A percentile compares a stretch with the other conserved stretches of the same genome.
Conservation (phyloP, 2,329 filamentous ascomycete species). For the Cladobotryum mycophilum region DNA sequence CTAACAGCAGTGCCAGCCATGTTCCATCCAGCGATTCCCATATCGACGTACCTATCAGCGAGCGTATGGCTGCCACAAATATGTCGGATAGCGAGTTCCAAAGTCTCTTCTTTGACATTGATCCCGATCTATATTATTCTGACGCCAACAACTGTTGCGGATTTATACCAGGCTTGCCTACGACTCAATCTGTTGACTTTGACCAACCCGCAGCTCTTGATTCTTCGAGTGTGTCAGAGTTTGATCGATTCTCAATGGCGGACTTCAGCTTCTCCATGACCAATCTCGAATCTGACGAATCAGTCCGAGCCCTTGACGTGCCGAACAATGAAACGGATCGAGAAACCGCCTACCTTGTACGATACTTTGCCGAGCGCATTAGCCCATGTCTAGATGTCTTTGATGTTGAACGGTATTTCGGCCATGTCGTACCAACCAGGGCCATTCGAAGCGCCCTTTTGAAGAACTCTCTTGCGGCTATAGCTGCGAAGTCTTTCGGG, state of each 20-base stretch:
- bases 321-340: conserved; percentile 9
- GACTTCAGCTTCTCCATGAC: background rate
- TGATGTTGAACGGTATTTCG: conserved; percentile 15
- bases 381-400: conserved; percentile 16
- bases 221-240: background rate
- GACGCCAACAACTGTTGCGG: conserved; percentile 14
- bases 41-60: background rate
- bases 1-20: too few relatives aligned
- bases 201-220: conserved; percentile 2
- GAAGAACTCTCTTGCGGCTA: conserved; percentile 13
- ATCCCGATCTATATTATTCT: conserved; percentile 14
- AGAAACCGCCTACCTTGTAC: conserved; percentile 13
- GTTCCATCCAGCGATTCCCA: too few relatives aligned
- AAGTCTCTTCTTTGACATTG: conserved; percentile 14
- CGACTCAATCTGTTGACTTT: conserved; percentile 2
- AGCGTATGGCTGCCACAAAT: background rate
- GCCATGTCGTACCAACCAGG: conserved; percentile 13
- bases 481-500: conserved; percentile 16
- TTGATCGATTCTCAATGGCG: background rate
- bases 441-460: conserved; percentile 13
- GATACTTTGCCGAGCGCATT: conserved; percentile 14
- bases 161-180: conserved; percentile 9
- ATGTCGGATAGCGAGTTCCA: conserved; percentile 12
- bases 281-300: background rate
- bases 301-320: background rate